A percentile compares a stretch with the other conserved stretches of the same genome.
Conservation (phyloP, 2,329 filamentous ascomycete species). For the Samsoniella hepiali region DNA sequence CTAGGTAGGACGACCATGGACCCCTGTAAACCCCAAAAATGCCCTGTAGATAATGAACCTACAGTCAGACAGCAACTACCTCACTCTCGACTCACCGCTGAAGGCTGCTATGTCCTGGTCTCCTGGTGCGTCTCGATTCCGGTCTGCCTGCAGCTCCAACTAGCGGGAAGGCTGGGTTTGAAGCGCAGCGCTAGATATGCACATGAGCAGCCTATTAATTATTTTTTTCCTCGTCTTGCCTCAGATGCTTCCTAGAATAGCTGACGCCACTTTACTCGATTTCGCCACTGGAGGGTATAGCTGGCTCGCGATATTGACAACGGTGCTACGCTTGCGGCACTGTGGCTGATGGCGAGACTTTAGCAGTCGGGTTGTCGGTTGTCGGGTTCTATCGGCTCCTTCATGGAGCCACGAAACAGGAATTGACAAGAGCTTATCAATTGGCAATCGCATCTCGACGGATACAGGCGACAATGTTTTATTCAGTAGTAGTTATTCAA, state of each 20-base stretch:
- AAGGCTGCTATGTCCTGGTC: no score
- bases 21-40: not conserved
- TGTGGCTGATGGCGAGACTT: not conserved
- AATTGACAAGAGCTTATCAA: not conserved
- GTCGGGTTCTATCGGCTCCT: slow-evolving; percentile 9
- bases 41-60: not conserved
- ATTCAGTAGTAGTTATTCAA: not conserved
- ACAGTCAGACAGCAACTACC: no score
- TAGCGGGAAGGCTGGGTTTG: not conserved
- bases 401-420: not conserved
- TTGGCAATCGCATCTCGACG: not conserved
- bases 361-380: not conserved
- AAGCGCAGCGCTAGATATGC: slow-evolving; percentile 6
- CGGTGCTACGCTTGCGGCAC: not conserved
- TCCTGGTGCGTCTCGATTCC: no score
- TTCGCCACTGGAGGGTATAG: slow-evolving; percentile 6
- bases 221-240: not conserved
- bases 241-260: slow-evolving; percentile 4
- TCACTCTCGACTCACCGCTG: no score
- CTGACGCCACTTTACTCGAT: slow-evolving; percentile 8
- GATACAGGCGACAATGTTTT: not conserved
- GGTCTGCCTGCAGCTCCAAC: not conserved
- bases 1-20: not conserved
- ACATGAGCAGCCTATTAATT: not conserved
- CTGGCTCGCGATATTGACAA: not conserved